phyloP scores from a whole-genome alignment of 441 rosid genomes.

The Populus trichocarpa region DNA sequence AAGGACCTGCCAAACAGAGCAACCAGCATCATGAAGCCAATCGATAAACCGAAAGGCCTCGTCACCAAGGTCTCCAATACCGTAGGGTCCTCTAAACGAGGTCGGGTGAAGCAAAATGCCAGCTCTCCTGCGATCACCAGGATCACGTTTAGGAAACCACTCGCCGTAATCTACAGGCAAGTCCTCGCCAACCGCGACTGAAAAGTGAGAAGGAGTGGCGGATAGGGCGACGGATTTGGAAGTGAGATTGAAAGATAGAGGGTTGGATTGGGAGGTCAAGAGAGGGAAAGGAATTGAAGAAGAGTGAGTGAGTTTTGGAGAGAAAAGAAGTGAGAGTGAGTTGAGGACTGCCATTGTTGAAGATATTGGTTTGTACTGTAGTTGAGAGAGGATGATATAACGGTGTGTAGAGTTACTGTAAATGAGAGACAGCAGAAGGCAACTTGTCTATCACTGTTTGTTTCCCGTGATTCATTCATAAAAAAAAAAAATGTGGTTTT shows the following conservation, averaged over 20 bases:
- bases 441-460: no score
- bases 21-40: conserved; percentile 83
- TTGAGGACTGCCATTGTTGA: conserved; percentile 27
- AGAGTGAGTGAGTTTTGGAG: conserved; percentile 14
- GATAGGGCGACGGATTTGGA: conserved; percentile 25
- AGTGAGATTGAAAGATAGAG: conserved; percentile 11
- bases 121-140: conserved; percentile 56
- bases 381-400: background rate
- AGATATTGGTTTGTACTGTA: conserved; percentile 1
- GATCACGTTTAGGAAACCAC: conserved; percentile 47
- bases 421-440: no score
- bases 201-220: conserved; percentile 1
- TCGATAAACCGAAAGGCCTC: conserved; percentile 76
- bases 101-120: conserved; percentile 95
- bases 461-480: no score
- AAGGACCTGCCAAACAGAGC: conserved; percentile 92
- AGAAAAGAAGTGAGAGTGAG: conserved; percentile 26
- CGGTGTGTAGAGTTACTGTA: background rate
- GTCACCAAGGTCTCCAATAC: conserved; percentile 88
- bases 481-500: no score
- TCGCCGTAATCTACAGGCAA: conserved; percentile 57
- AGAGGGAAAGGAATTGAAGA: conserved; percentile 12
- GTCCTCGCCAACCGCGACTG: conserved; percentile 55
- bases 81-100: conserved; percentile 74
- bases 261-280: conserved; percentile 11